Base-by-base conservation (phyloP, 495 filamentous ascomycete species). In the Podospora fimiseda region DNA sequence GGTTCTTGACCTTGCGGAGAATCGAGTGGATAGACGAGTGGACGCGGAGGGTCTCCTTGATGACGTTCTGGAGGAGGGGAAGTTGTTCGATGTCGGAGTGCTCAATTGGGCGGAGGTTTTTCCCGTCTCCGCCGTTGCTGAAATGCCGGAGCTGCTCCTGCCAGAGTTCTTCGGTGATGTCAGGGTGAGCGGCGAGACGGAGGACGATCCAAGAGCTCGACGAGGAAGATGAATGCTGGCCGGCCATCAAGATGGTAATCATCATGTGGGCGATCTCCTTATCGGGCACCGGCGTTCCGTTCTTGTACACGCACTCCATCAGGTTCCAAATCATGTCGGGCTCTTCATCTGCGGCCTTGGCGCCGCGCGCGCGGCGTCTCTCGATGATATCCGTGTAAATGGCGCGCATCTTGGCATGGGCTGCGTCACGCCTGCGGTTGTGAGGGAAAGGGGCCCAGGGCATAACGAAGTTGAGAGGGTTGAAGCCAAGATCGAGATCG, bases 221-320 rank as follows among this genome's bases (percentile, higher is more conserved):
- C 6, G 83, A 78, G 15, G 85, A 83, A 1, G 82, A 84, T 0
- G 83, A 84, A 68, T 88, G 84, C 54, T 88, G 84, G 15, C 84
- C 84, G 14, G 80, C 84, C 82, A 88, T 85, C 2, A 88, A 66
- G n/a, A 88, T 71, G 0, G 83, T 81, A 60, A 88, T 87, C 84
- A 88, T 88, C 74, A 88, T 83, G 54, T 86, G 83, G 3, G 85
- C 84, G 41, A 87, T 79, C 52, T 88, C 83, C 30, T 76, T 69
- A 59, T 88, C 84, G 4, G 83, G 77, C 1, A 86, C 65, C 0
- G 71, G 71, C 13, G 63, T 74, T 38, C 85, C 84, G 53, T 85
- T 70, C 56, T 84, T 84, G 69, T 88, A 88, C 1, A 63, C 65
- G 53, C 77, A 77, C 44, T 67, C 59, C 82, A 88, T 88, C 39